Conservation (phyloP, 805 yeast species). For the Saturnispora diversa region DNA sequence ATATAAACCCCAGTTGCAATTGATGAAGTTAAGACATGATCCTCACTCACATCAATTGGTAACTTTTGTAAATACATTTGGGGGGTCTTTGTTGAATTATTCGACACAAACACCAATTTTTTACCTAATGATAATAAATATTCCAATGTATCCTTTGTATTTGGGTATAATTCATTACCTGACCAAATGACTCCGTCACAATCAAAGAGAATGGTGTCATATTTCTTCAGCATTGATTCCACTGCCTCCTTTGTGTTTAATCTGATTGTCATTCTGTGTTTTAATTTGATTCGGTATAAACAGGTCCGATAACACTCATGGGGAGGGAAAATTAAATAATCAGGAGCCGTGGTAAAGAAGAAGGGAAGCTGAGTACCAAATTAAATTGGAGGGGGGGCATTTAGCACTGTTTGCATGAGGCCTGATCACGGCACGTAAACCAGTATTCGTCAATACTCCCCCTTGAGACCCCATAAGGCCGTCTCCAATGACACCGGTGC, state of each 20-base stretch:
- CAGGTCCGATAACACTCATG: background rate
- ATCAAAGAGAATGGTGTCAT: conserved; percentile 86
- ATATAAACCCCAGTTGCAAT: conserved; percentile 87
- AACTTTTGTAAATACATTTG: conserved; percentile 70
- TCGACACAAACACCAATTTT: conserved; percentile 81
- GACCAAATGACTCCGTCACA: conserved; percentile 98
- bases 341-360: too few species aligned
- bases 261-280: conserved; percentile 38
- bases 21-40: conserved; percentile 82
- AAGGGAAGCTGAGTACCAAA: too few species aligned
- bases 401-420: too few species aligned
- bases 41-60: conserved; percentile 39
- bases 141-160: conserved; percentile 65
- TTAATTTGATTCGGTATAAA: background rate
- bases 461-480: too few species aligned
- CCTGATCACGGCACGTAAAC: too few species aligned
- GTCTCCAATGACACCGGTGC: too few species aligned
- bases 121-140: conserved; percentile 50
- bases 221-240: conserved; percentile 46
- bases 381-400: too few species aligned
- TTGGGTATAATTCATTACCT: conserved; percentile 74
- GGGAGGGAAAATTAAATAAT: background rate
- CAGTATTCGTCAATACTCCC: too few species aligned
- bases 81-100: conserved; percentile 90
- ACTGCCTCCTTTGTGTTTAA: conserved; percentile 42